Evolutionary conservation across 805 yeast species (phyloP).

Genomic region (Yamadazyma paraphyllophila): DNA sequence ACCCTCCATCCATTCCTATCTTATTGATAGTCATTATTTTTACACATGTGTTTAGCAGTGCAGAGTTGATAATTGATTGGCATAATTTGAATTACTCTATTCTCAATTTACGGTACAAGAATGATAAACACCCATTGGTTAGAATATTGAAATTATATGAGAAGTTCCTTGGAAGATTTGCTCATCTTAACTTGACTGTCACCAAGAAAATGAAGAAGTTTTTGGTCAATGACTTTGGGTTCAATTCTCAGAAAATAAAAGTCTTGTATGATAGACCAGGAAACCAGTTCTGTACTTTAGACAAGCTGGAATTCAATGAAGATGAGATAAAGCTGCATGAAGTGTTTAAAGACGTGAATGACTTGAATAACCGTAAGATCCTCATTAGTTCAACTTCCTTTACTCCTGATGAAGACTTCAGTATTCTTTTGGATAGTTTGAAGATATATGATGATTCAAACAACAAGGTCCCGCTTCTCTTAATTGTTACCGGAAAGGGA

Average conservation of each 20-base stretch:
- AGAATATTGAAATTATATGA: constrained; percentile 63
- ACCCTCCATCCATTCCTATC: constrained; percentile 91
- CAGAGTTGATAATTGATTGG: constrained; percentile 86
- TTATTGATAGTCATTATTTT: constrained; percentile 60
- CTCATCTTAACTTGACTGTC: constrained; percentile 77
- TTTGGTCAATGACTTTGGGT: constrained; percentile 53
- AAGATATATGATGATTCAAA: constrained; percentile 48
- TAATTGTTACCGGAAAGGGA: constrained; percentile 97
- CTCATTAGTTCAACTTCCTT: constrained; percentile 87
- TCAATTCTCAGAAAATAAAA: constrained; percentile 44
- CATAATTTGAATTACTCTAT: constrained; percentile 90
- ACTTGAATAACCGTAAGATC: constrained; percentile 49
- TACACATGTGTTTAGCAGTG: constrained; percentile 46
- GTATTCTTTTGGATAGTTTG: constrained; percentile 65
- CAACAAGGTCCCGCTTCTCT: constrained; percentile 49
- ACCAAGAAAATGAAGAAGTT: constrained; percentile 69
- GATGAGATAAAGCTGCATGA: constrained; percentile 24
- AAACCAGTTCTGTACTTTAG: constrained; percentile 55
- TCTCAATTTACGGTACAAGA: constrained; percentile 59
- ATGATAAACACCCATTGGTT: constrained; percentile 60
- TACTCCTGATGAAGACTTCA: constrained; percentile 92
- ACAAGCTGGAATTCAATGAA: constrained; percentile 27
- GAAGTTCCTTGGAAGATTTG: constrained; percentile 54
- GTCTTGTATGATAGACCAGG: constrained; percentile 90
- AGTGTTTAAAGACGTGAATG: constrained; percentile 24